phyloP scores from a whole-genome alignment of 257 asterid species.

The Parsonsia alboflavescens region DNA sequence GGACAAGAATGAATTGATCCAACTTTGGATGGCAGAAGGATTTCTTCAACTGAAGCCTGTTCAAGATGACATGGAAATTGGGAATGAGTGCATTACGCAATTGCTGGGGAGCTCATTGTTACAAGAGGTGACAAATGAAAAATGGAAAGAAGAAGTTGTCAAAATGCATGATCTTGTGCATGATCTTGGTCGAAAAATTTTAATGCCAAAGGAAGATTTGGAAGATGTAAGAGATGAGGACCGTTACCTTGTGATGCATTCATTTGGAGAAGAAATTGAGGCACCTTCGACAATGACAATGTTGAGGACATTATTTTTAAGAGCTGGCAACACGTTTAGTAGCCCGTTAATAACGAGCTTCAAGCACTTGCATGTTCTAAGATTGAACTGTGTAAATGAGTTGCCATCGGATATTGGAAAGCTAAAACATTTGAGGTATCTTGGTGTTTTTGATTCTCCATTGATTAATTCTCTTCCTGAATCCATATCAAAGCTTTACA shows the following conservation, averaged over 20 bases:
- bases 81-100: constrained; percentile 11
- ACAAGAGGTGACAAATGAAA: constrained; percentile 18
- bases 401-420: constrained; percentile 3
- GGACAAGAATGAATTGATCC: constrained; percentile 14
- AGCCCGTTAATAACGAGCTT: constrained; percentile 10
- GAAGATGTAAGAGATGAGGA: neutral
- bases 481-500: constrained; percentile 20
- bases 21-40: constrained; percentile 35
- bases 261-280: neutral
- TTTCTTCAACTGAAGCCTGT: constrained; percentile 10
- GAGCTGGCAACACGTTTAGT: neutral
- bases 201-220: neutral
- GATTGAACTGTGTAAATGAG: neutral
- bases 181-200: constrained; percentile 25
- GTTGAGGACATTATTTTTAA: constrained; percentile 12
- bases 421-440: constrained; percentile 26
- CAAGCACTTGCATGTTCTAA: constrained; percentile 15
- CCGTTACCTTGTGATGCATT: constrained; percentile 2
- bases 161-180: constrained; percentile 33
- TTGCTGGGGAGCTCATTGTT: constrained; percentile 26
- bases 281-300: neutral
- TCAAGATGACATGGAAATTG: constrained; percentile 8
- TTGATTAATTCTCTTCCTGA: constrained; percentile 8
- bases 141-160: constrained; percentile 14
- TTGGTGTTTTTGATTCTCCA: constrained; percentile 8